Conservation (phyloP, 2,329 filamentous ascomycete species). For the Neopestalotiopsis sp. region DNA sequence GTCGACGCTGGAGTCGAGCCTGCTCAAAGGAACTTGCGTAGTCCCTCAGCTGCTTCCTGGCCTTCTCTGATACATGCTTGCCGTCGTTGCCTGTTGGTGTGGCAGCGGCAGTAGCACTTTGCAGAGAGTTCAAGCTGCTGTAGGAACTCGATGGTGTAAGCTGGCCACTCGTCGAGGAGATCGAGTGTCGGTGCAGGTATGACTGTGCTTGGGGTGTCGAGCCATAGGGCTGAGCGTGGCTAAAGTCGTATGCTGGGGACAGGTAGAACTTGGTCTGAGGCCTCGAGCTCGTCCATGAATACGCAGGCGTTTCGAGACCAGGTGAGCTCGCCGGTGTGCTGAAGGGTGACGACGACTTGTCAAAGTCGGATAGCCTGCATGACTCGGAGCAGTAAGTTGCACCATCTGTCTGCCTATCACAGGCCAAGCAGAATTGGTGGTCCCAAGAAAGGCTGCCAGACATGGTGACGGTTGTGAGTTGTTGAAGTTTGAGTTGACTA, state of each 20-base stretch:
- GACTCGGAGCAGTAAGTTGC: slow-evolving; percentile 91
- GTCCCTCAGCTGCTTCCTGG: slow-evolving; percentile 78
- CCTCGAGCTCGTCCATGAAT: slow-evolving; percentile 52
- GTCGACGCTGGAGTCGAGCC: slow-evolving; percentile 65
- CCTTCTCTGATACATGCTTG: slow-evolving; percentile 73
- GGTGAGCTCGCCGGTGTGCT: slow-evolving; percentile 66
- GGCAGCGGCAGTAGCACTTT: slow-evolving; percentile 60
- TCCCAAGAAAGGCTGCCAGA: slow-evolving; percentile 72
- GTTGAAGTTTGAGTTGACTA: not conserved
- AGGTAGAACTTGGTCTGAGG: slow-evolving; percentile 66
- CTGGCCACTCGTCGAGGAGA: slow-evolving; percentile 45
- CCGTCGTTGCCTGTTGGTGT: slow-evolving; percentile 48
- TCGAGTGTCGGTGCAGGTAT: slow-evolving; percentile 41
- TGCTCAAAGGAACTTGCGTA: slow-evolving; percentile 92
- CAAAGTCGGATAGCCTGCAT: slow-evolving; percentile 86
- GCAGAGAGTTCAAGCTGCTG: slow-evolving; percentile 82
- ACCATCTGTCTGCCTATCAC: slow-evolving; percentile 85
- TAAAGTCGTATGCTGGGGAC: slow-evolving; percentile 78
- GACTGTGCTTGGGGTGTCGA: slow-evolving; percentile 52
- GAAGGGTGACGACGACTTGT: slow-evolving; percentile 64
- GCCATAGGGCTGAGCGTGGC: slow-evolving; percentile 64
- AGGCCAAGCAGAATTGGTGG: slow-evolving; percentile 91
- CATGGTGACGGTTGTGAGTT: slow-evolving; percentile 44
- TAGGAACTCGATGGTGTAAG: slow-evolving; percentile 80
- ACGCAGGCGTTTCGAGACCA: slow-evolving; percentile 55